Base-by-base conservation (phyloP, 441 rosid genomes). In the Biscutella auriculata region DNA sequence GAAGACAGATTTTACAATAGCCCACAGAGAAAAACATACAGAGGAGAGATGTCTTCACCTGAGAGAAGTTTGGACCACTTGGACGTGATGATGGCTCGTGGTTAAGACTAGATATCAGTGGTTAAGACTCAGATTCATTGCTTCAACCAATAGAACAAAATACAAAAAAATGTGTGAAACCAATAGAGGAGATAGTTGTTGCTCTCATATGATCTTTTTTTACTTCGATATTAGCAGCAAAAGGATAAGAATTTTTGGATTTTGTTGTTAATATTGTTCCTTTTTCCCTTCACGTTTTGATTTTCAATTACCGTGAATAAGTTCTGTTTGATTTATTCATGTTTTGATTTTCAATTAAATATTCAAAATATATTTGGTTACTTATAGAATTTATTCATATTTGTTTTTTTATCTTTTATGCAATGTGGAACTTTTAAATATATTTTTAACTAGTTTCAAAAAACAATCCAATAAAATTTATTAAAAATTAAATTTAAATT, bases 11-110 rank as follows among this genome's bases (percentile, higher is more conserved):
- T 57, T 34, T 74, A 58, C 55, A 50, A 56, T 44, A 61, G 25
- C 60, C 48, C 51, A 25, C 57, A 19, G 15, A 57, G 73, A 78
- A 68, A 77, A 65, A 42, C 66, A 12, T 67, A 36, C 62, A 32
- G 66, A 27, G 58, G 61, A 27, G 82, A 73, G 43, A 60, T 59
- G 26, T 60, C 81, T 17, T 70, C 82, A 15, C 62, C 77, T 39
- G 57, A 42, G 23, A 40, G 43, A 54, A 53, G 13, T 49, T 44
- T 73, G 56, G 70, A 73, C 72, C 80, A 62, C 39, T 65, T 86
- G 74, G 83, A 86, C 65, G 95, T 81, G 56, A 71, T 69, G 77
- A 62, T 70, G 62, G 88, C 88, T 39, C 78, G 79, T 60, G 95
- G 91, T 60, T 81, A 61, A 75, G 68, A 60, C 43, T 50, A 60